Base-by-base conservation (phyloP, 192 early-diverging fungal species). In the Radiomyces spectabilis region DNA sequence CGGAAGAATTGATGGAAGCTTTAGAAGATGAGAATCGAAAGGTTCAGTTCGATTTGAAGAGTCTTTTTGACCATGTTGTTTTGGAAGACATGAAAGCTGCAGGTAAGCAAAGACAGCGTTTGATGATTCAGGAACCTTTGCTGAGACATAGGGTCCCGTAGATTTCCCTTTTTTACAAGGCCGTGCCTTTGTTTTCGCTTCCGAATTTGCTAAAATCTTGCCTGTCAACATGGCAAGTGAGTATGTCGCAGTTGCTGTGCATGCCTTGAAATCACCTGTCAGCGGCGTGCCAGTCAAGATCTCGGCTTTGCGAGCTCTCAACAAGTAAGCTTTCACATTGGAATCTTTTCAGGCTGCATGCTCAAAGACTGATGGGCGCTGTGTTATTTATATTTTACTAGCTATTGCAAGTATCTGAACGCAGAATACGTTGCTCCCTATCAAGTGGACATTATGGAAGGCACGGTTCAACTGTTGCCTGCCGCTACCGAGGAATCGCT, bases 181-280 rank as follows among this genome's bases (percentile, higher is more conserved):
- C 3, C 91, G 95, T 12, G 85, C 92, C 1, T 81, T 98, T 47
- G 85, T 93, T 15, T 94, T 94, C 78, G 79, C 86, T 2, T 85
- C 85, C 41, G 78, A 85, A 57, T 90, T 92, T 77, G 83, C 85
- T 15, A 69, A 76, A 9, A 73, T 82, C 16, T 67, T 94, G 24
- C 89, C 89, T 12, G 43, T 72, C 1, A 66, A 81, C 12, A 74
- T 91, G 24, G 75, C 86, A 1, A 45, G 63, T 1, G 81, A 88
- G 35, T 93, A 90, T 68, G 76, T 94, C 37, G 61, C 72, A 19
- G 87, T 88, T n/a, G 84, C 90, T 27, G 85, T 84, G 5, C 72
- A 74, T 30, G 89, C 89, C 0, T 71, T 93, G 40, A 59, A 75
- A 44, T 55, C 71, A 1, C 61, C 61, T 12, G 63, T 67, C 4